Percentiles rank a stretch among this genome's conserved stretches.
phyloP scores from a whole-genome alignment of 2,329 filamentous ascomycete species.

The Remersonia thermophila region DNA sequence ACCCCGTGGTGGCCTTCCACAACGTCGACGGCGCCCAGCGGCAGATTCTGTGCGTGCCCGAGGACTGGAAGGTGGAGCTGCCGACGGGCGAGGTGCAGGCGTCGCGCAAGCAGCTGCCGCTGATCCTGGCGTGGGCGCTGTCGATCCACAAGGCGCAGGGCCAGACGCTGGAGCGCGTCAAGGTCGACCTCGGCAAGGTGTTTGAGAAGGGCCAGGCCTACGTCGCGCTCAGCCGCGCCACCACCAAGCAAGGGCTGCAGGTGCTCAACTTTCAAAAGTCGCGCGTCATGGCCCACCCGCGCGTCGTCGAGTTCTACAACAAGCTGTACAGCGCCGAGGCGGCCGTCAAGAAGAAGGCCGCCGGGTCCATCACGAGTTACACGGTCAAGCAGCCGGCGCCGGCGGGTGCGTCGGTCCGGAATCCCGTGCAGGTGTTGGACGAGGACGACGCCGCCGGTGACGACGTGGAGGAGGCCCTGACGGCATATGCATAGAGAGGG shows the following conservation, averaged over 20 bases:
- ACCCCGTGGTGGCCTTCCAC: slow-evolving; percentile 74
- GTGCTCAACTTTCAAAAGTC: slow-evolving; percentile 77
- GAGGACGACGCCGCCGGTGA: slow-evolving; percentile 34
- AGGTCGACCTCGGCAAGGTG: slow-evolving; percentile 80
- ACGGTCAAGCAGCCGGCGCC: slow-evolving; percentile 21
- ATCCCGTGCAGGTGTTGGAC: slow-evolving; percentile 3
- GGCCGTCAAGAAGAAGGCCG: slow-evolving; percentile 21
- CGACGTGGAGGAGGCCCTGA: slow-evolving; percentile 39
- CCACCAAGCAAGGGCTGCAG: slow-evolving; percentile 73
- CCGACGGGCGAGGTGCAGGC: slow-evolving; percentile 90
- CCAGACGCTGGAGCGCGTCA: slow-evolving; percentile 85
- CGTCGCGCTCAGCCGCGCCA: slow-evolving; percentile 87
- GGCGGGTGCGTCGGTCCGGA: slow-evolving; percentile 1
- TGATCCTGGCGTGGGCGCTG: slow-evolving; percentile 92
- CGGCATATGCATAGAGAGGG: slow-evolving; percentile 31
- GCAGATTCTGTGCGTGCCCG: slow-evolving; percentile 68
- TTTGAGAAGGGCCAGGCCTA: slow-evolving; percentile 98
- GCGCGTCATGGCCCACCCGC: slow-evolving; percentile 89
- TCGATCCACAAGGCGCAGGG: slow-evolving; percentile 98
- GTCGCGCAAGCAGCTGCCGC: slow-evolving; percentile 65
- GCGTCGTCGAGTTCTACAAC: slow-evolving; percentile 74
- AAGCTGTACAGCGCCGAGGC: slow-evolving; percentile 62
- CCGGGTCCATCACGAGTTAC: slow-evolving; percentile 29
- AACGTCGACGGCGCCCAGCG: slow-evolving; percentile 65
- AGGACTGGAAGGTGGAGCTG: slow-evolving; percentile 95